These are phyloP conservation scores for Populus tomentosa DNA, from an alignment of 441 rosid genomes.

Conservation along the genomic window DNA sequence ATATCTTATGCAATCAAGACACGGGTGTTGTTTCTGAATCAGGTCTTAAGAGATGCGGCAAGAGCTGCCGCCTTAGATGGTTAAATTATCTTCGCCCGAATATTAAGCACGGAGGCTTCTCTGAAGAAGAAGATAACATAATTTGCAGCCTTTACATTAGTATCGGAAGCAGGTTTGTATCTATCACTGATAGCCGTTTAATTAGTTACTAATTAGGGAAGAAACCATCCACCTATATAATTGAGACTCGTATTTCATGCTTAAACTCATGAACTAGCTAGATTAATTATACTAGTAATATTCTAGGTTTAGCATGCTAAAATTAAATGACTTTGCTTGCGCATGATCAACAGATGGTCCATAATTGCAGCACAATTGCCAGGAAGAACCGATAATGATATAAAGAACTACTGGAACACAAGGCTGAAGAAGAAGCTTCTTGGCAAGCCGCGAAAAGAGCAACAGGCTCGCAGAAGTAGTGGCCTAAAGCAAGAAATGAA, in stretches of 20 bases:
- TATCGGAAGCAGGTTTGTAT: conserved; percentile 55
- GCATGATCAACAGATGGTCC: conserved; percentile 23
- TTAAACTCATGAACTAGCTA: neutral
- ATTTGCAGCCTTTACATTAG: conserved; percentile 52
- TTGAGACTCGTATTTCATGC: neutral
- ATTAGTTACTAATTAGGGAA: neutral
- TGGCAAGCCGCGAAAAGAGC: conserved; percentile 51
- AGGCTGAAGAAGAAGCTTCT: conserved; percentile 34
- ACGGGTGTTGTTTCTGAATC: conserved; percentile 4
- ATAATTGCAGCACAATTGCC: conserved; percentile 35
- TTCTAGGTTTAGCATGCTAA: neutral
- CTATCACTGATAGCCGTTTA: neutral
- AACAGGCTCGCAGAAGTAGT: conserved; percentile 24
- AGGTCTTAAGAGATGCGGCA: conserved; percentile 70
- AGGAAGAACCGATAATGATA: conserved; percentile 37
- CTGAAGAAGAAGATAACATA: conserved; percentile 53
- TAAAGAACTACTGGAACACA: conserved; percentile 39
- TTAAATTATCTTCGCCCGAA: conserved; percentile 67
- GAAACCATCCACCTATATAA: neutral
- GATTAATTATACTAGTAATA: neutral
- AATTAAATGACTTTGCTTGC: neutral
- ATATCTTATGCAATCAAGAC: neutral
- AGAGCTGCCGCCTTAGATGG: conserved; percentile 72
- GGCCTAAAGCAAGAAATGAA: conserved; percentile 24
- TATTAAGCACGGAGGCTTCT: conserved; percentile 61